A percentile compares a stretch with the other conserved stretches of the same genome.
These are phyloP conservation scores for Suillus lakei DNA, from an alignment of 768 basidiomycete species.

Conservation along the genomic window DNA sequence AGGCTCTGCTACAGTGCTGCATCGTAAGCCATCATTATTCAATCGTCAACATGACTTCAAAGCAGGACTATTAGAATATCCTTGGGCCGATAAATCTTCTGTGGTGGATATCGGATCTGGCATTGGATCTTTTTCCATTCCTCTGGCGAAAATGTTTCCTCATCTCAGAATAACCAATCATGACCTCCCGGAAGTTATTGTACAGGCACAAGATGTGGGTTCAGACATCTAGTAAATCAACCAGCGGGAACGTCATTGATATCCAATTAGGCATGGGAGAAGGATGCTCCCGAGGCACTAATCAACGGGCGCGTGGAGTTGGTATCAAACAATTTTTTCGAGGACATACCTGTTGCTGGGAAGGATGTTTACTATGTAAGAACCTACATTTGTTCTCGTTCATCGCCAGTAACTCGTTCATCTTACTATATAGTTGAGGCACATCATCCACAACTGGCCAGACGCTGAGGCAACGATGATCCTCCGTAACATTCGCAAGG, in stretches of 20 bases:
- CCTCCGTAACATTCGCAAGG: too few species aligned
- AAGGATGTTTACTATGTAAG: constrained; percentile 31
- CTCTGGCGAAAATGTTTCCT: constrained; percentile 30
- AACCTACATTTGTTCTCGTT: not conserved
- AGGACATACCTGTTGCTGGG: constrained; percentile 19
- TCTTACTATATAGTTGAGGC: constrained; percentile 24
- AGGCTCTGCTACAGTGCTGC: constrained; percentile 28
- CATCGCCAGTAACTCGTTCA: not conserved
- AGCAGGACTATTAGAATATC: constrained; percentile 21
- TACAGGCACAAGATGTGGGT: constrained; percentile 25
- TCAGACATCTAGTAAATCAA: not conserved
- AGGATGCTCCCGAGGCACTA: constrained; percentile 22
- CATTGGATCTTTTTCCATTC: constrained; percentile 30
- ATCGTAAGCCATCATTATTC: constrained; percentile 18
- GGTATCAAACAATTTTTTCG: constrained; percentile 25
- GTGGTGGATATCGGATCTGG: constrained; percentile 37
- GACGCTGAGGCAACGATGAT: too few species aligned
- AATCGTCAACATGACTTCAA: not conserved
- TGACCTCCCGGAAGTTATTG: constrained; percentile 33
- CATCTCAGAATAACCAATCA: constrained; percentile 32
- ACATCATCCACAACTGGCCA: constrained; percentile 42
- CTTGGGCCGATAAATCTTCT: constrained; percentile 28
- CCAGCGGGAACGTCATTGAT: not conserved
- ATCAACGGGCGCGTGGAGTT: constrained; percentile 20
- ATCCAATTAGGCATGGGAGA: constrained; percentile 16